phyloP scores from a whole-genome alignment of 139 green algal species.

The Micractinium sp. region DNA sequence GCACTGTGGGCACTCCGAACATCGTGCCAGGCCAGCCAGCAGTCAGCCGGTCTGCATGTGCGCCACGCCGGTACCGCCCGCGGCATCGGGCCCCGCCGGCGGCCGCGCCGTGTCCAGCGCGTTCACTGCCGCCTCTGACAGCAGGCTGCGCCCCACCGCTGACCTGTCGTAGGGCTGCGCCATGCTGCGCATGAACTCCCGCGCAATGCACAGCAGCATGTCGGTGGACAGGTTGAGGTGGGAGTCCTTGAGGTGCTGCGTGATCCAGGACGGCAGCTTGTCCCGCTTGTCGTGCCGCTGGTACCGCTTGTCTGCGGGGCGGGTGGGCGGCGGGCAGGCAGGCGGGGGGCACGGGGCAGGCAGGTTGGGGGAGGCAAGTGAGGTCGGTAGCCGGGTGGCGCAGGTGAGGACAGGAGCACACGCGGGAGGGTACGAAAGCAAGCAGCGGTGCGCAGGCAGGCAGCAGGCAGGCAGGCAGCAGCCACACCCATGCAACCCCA shows the following conservation, averaged over 20 bases:
- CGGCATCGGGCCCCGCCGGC: neutral
- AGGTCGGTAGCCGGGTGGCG: no score
- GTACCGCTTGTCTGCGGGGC: slow-evolving; percentile 78
- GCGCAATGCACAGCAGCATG: slow-evolving; percentile 92
- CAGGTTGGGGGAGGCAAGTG: neutral
- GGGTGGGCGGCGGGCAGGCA: neutral
- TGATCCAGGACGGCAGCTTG: slow-evolving; percentile 97
- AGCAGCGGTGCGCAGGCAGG: neutral
- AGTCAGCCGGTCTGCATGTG: neutral
- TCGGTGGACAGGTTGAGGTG: slow-evolving; percentile 97
- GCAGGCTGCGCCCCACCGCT: slow-evolving; percentile 71
- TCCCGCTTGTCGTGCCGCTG: slow-evolving; percentile 97
- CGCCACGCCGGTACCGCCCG: neutral
- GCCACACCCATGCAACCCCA: neutral
- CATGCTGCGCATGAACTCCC: slow-evolving; percentile 95
- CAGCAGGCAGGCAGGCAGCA: neutral
- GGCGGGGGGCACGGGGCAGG: neutral
- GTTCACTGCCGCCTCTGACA: slow-evolving; percentile 76
- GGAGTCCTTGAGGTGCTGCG: slow-evolving; percentile 85
- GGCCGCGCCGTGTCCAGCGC: slow-evolving; percentile 55
- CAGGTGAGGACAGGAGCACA: neutral
- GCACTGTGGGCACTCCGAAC: no score
- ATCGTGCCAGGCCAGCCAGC: no score
- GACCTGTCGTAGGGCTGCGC: slow-evolving; percentile 85
- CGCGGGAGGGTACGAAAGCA: neutral